A percentile compares a stretch with the other conserved stretches of the same genome.
phyloP scores from a whole-genome alignment of 345 rosid species.

The Eucalyptus polyanthemos region DNA sequence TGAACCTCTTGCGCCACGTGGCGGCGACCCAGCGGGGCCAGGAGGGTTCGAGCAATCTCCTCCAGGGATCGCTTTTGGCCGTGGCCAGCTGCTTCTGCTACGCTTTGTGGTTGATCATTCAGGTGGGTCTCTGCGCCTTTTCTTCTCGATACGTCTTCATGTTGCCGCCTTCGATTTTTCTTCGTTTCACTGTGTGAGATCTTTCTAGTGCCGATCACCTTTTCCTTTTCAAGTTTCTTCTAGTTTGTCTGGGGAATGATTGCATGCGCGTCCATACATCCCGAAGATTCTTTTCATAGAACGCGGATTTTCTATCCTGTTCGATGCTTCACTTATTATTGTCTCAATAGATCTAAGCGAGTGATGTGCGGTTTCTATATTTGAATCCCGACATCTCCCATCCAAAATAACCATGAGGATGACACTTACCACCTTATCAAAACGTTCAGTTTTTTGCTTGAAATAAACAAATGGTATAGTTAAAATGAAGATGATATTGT shows the following conservation, averaged over 20 bases:
- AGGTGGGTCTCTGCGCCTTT: constrained; percentile 16
- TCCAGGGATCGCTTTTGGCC: constrained; percentile 7
- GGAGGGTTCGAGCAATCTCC: background rate
- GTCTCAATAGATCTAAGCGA: background rate
- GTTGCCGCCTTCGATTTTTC: background rate
- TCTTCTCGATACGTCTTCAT: background rate
- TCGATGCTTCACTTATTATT: background rate
- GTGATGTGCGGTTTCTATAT: background rate
- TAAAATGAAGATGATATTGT: background rate
- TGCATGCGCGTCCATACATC: background rate
- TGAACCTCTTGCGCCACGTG: background rate
- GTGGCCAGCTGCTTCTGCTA: constrained; percentile 5
- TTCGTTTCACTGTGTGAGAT: background rate
- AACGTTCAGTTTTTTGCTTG: background rate
- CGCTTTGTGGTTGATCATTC: constrained; percentile 22
- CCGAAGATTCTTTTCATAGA: background rate
- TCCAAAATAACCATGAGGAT: background rate
- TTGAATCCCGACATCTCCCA: background rate
- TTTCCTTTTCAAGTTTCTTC: background rate
- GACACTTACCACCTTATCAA: background rate
- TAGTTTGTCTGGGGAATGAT: background rate
- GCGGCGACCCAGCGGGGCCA: background rate
- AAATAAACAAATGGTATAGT: background rate
- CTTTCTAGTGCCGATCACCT: background rate
- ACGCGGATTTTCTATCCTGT: background rate